A percentile compares a stretch with the other conserved stretches of the same genome.
Conservation (phyloP, 345 rosid species). For the Crucihimalaya himalaica region DNA sequence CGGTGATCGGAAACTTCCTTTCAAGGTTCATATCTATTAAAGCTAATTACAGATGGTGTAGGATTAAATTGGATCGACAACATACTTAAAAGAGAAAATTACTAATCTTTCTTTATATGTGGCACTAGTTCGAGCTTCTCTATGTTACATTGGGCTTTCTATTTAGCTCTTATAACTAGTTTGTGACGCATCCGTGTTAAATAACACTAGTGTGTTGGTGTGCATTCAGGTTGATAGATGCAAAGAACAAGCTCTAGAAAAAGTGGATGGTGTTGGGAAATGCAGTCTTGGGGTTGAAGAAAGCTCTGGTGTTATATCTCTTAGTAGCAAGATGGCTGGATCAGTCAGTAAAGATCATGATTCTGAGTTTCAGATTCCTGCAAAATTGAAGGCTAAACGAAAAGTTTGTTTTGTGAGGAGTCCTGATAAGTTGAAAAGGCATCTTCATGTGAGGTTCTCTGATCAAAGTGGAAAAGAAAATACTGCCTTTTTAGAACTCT, state of each 20-base stretch:
- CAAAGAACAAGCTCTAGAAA: slow-evolving; percentile 33
- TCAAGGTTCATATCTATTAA: not conserved
- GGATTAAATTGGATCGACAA: not conserved
- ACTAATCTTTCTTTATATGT: not conserved
- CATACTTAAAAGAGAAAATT: not conserved
- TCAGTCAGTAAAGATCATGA: slow-evolving; percentile 34
- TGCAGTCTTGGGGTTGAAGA: slow-evolving; percentile 31
- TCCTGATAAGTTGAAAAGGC: slow-evolving; percentile 38
- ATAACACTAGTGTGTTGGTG: slow-evolving; percentile 4
- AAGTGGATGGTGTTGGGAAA: slow-evolving; percentile 11
- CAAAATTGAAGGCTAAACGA: slow-evolving; percentile 49
- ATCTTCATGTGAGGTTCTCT: slow-evolving; percentile 54
- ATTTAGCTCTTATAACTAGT: not conserved
- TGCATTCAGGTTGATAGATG: slow-evolving; percentile 1
- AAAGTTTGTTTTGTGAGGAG: slow-evolving; percentile 30
- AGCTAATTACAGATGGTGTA: not conserved
- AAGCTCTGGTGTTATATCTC: slow-evolving; percentile 21
- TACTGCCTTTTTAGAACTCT: slow-evolving; percentile 19
- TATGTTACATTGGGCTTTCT: not conserved
- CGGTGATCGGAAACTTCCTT: not conserved
- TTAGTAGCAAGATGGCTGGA: slow-evolving; percentile 29
- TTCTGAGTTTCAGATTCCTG: slow-evolving; percentile 37
- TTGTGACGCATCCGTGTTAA: not conserved
- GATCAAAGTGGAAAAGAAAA: slow-evolving; percentile 37
- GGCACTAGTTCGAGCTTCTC: not conserved